Percentiles rank a stretch among this genome's conserved stretches.
Evolutionary conservation across 2,329 filamentous ascomycete genomes (phyloP).

Genomic region (Ceratocystis variospora): DNA sequence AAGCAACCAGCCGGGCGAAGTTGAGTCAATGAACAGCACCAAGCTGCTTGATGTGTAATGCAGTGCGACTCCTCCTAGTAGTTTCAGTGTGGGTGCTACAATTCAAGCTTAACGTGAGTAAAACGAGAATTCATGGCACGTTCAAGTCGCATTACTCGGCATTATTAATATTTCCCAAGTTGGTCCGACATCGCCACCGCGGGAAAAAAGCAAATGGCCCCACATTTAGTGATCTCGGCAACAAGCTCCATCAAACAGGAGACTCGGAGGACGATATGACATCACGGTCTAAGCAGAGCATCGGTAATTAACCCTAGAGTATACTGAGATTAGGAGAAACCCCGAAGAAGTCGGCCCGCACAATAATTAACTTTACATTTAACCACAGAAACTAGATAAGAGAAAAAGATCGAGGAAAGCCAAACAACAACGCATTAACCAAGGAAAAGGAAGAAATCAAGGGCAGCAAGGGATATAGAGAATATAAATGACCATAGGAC

Average conservation of each 20-base stretch:
- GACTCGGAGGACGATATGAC: not conserved
- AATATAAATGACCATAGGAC: slow-evolving; percentile 16
- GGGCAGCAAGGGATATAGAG: slow-evolving; percentile 18
- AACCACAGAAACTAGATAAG: slow-evolving; percentile 5
- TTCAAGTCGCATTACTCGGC: not conserved
- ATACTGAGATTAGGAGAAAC: not conserved
- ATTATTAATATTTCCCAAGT: not conserved
- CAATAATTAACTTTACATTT: not conserved
- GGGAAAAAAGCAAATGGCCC: not conserved
- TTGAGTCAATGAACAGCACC: too few species aligned
- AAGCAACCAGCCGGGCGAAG: too few species aligned
- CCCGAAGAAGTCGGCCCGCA: not conserved
- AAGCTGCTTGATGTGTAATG: too few species aligned
- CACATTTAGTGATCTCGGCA: not conserved
- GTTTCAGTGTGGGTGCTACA: too few species aligned
- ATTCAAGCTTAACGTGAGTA: not conserved
- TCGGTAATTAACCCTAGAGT: not conserved
- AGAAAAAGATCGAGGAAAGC: not conserved
- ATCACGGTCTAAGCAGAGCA: not conserved
- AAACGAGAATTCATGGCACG: too few species aligned
- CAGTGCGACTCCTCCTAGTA: too few species aligned
- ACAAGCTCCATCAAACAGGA: not conserved
- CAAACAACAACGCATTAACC: not conserved
- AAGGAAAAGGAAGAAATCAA: slow-evolving; percentile 13
- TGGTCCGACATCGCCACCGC: slow-evolving; percentile 3